Base-by-base conservation (phyloP, 2,329 filamentous ascomycete genomes). In the Eutypa lata region DNA sequence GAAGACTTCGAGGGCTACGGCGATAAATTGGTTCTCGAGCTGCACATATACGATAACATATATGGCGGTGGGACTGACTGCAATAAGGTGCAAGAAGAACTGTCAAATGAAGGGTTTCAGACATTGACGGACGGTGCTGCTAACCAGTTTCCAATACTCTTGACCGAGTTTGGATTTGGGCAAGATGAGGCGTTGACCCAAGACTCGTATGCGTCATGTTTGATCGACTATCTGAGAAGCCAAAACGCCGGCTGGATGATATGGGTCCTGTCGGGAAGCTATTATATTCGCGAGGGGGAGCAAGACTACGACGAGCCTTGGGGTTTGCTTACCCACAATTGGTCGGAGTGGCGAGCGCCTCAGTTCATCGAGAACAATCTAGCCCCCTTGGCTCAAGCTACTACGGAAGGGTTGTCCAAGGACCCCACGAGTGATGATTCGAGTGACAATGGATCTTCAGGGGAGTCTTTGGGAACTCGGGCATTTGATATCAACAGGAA, bases 1-100 rank as follows among this genome's bases (percentile, higher is more conserved):
- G 62, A 62, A 31, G 75, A 80, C 53, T 84, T 82, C 55, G 54
- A 67, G 1, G 74, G 71, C 1, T 81, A 77, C 58, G 69, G 66
- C 3, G 66, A 81, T 57, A 84, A 84, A 66, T 67, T 84, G 0
- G 80, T 82, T 4, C 74, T 84, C 1, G 82, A 86, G 64, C 67
- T 85, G 8, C 82, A 86, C 71, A 83, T 80, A 63, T 85, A 86
- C 62, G 73, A 81, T 52, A 81, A 74, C 53, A 65, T 67, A 28
- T 24, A 57, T 3, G 55, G 56, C n/a, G 44, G 56, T 2, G 59
- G 67, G 1, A 73, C 64, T 0, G 73, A 71, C 56, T 86, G 82
- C 61, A 64, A 62, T 11, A 66, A 65, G 2, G 72, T 82, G 3
- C 65, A 70, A 49, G 63, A 68, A 21, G 72, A 74, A 7, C 65